Percentiles rank a stretch among this genome's conserved stretches.
Evolutionary conservation across 768 basidiomycete genomes (phyloP).

Genomic region (Termitomyces sp.): DNA sequence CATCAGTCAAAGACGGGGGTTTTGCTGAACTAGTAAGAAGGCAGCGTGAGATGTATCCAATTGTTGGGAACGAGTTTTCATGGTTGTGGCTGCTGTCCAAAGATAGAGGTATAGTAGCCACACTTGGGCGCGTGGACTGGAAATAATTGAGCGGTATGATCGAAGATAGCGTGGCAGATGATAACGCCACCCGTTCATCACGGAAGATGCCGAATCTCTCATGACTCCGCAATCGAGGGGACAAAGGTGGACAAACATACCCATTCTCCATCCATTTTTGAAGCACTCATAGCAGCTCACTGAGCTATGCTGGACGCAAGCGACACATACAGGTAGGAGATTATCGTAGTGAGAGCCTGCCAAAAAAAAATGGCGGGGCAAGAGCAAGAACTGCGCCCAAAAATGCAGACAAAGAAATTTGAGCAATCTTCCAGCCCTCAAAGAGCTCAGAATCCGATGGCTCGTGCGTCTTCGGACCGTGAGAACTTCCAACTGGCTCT

Average conservation of each 20-base stretch:
- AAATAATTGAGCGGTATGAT: not conserved
- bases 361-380: conserved; percentile 22
- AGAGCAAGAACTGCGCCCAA: conserved; percentile 17
- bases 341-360: conserved; percentile 10
- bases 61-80: not conserved
- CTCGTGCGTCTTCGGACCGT: conserved; percentile 49
- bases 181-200: conserved; percentile 4
- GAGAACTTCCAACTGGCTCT: conserved; percentile 41
- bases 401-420: conserved; percentile 30
- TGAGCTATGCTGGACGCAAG: conserved; percentile 16
- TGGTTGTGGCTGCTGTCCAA: not conserved
- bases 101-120: not conserved
- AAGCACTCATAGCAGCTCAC: conserved; percentile 18
- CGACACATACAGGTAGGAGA: conserved; percentile 10
- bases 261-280: conserved; percentile 18
- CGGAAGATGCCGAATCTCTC: conserved; percentile 17
- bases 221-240: conserved; percentile 9
- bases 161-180: not conserved
- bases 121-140: not conserved
- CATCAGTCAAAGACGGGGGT: not conserved
- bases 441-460: conserved; percentile 48
- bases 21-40: not conserved
- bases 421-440: conserved; percentile 48
- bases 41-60: too few species aligned
- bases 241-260: conserved; percentile 22